phyloP scores from a whole-genome alignment of 2,329 filamentous ascomycete genomes.

The Penicillium sp. region DNA sequence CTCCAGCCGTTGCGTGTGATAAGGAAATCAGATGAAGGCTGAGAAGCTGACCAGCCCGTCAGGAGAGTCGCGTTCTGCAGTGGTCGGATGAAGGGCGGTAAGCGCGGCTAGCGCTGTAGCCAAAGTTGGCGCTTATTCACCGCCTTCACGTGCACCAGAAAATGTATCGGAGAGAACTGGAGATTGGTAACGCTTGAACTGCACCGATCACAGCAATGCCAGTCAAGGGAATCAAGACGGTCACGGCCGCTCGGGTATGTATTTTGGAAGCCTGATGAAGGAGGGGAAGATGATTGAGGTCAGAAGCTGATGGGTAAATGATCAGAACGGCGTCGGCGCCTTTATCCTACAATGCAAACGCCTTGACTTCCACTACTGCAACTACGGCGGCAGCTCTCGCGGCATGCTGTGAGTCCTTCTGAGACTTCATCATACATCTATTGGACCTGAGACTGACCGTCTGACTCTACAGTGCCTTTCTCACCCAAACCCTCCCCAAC shows the following conservation, averaged over 20 bases:
- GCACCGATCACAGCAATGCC: conserved; percentile 39
- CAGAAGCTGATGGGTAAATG: conserved; percentile 3
- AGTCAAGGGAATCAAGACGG: conserved; percentile 52
- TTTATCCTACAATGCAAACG: conserved; percentile 98
- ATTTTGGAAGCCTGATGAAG: neutral
- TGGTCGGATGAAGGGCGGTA: conserved; percentile 15
- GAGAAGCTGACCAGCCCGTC: conserved; percentile 13
- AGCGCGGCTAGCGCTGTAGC: conserved; percentile 25
- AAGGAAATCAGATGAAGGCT: conserved; percentile 18
- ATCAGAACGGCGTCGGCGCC: conserved; percentile 89
- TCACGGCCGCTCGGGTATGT: conserved; percentile 59
- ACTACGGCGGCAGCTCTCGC: conserved; percentile 87
- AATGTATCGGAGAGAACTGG: conserved; percentile 24
- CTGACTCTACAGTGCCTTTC: conserved; percentile 66
- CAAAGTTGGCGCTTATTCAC: conserved; percentile 21
- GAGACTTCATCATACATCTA: conserved; percentile 1
- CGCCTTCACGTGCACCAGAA: conserved; percentile 25
- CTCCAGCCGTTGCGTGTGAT: conserved; percentile 21
- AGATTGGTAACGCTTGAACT: conserved; percentile 2
- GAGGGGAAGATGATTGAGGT: neutral
- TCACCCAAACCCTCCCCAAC: conserved; percentile 70
- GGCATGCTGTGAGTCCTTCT: conserved; percentile 78
- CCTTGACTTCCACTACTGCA: conserved; percentile 95
- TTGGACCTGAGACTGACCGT: conserved; percentile 1
- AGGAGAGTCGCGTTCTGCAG: conserved; percentile 23